phyloP scores from a whole-genome alignment of 148 eudicot species.

The Vaccinium vitisidaea region DNA sequence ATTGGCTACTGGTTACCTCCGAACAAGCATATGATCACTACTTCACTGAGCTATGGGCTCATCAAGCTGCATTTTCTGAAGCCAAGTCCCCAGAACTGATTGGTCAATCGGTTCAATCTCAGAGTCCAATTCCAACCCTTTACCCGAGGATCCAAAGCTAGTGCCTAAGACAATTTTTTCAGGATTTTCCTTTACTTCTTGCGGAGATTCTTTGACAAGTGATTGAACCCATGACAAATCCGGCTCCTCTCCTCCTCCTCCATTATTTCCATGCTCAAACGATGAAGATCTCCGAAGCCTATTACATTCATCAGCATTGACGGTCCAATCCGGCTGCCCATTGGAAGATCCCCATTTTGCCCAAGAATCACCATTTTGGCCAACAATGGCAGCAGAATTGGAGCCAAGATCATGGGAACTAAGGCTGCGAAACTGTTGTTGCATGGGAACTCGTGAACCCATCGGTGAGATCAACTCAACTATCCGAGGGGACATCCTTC shows the following conservation, averaged over 20 bases:
- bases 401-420: constrained; percentile 71
- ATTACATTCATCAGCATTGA: constrained; percentile 38
- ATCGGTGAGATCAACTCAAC: constrained; percentile 67
- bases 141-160: constrained; percentile 18
- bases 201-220: constrained; percentile 66
- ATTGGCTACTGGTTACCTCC: neutral
- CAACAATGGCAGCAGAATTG: constrained; percentile 32
- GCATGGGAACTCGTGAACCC: constrained; percentile 50
- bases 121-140: constrained; percentile 24
- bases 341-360: constrained; percentile 47
- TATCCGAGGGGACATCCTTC: constrained; percentile 67
- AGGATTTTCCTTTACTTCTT: constrained; percentile 38
- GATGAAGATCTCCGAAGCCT: constrained; percentile 57
- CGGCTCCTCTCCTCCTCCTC: constrained; percentile 59
- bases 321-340: constrained; percentile 54
- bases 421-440: constrained; percentile 56
- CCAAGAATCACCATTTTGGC: constrained; percentile 41
- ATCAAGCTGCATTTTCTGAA: constrained; percentile 52
- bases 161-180: constrained; percentile 16
- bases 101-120: constrained; percentile 40
- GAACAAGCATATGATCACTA: neutral
- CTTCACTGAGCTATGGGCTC: constrained; percentile 23
- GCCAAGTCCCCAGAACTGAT: constrained; percentile 53
- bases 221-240: constrained; percentile 86
- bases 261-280: constrained; percentile 43